Percentiles rank a stretch among this genome's conserved stretches.
phyloP scores from a whole-genome alignment of 2,329 filamentous ascomycete genomes.

The Salinomyces thailandicus region DNA sequence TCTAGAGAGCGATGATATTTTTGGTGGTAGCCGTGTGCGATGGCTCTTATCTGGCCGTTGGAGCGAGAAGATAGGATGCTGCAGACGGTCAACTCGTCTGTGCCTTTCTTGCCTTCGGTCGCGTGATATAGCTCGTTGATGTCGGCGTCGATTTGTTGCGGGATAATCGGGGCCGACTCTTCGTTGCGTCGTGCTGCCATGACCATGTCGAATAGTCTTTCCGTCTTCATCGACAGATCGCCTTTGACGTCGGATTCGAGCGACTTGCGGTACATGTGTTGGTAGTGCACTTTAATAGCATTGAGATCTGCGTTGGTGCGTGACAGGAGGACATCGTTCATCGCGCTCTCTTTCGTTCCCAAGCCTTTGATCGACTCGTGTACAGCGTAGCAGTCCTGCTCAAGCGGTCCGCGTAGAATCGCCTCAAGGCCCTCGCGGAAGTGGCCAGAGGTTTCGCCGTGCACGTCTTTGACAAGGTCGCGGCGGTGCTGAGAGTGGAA shows the following conservation, averaged over 20 bases:
- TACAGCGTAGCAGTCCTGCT: constrained; percentile 62
- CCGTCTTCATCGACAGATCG: constrained; percentile 78
- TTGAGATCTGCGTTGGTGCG: constrained; percentile 79
- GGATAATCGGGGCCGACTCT: constrained; percentile 63
- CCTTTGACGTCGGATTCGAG: constrained; percentile 63
- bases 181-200: constrained; percentile 64
- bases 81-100: constrained; percentile 68
- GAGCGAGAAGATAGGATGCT: constrained; percentile 65
- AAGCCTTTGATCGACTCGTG: constrained; percentile 63
- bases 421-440: constrained; percentile 66
- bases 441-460: constrained; percentile 62
- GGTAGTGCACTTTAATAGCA: constrained; percentile 74
- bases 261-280: constrained; percentile 51
- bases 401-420: constrained; percentile 66
- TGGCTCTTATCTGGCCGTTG: constrained; percentile 74
- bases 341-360: constrained; percentile 74
- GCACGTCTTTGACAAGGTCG: constrained; percentile 63
- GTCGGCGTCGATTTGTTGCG: constrained; percentile 63
- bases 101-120: constrained; percentile 54
- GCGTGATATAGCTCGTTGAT: constrained; percentile 67
- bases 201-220: constrained; percentile 74
- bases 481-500: constrained; percentile 57
- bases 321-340: constrained; percentile 77
- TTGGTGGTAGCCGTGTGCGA: constrained; percentile 62
- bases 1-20: constrained; percentile 63